Conservation (phyloP, 2,329 filamentous ascomycete species). For the Epichloe hybrida region DNA sequence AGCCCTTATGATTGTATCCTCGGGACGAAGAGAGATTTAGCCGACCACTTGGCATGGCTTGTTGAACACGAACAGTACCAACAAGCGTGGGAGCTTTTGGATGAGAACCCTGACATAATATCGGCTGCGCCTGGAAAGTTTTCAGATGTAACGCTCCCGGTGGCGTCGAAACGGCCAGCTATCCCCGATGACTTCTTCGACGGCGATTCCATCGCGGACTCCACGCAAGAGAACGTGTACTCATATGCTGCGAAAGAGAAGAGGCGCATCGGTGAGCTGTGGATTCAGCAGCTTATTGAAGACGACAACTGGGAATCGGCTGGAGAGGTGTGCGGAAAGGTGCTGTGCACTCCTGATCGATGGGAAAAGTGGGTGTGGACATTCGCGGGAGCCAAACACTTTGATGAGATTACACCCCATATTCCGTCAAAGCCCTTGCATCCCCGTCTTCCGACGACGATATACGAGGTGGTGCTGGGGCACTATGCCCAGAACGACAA, state of each 20-base stretch:
- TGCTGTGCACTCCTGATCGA: constrained; percentile 61
- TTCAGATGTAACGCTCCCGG: constrained; percentile 25
- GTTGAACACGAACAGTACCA: constrained; percentile 69
- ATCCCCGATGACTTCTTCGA: constrained; percentile 58
- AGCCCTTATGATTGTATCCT: constrained; percentile 96
- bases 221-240: constrained; percentile 41
- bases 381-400: constrained; percentile 73
- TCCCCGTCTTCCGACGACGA: constrained; percentile 63
- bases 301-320: constrained; percentile 63
- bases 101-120: constrained; percentile 71
- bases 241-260: constrained; percentile 75
- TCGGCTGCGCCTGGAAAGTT: constrained; percentile 26
- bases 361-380: constrained; percentile 97
- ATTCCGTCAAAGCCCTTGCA: constrained; percentile 67
- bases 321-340: constrained; percentile 68
- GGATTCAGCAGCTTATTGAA: constrained; percentile 76
- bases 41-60: constrained; percentile 78
- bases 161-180: constrained; percentile 26
- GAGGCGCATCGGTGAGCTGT: constrained; percentile 77
- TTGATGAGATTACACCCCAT: constrained; percentile 78
- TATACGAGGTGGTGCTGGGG: constrained; percentile 80
- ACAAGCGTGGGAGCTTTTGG: constrained; percentile 78
- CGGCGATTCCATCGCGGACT: constrained; percentile 44
- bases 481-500: constrained; percentile 78
- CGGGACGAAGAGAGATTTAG: constrained; percentile 72